Evolutionary conservation across 2,329 filamentous ascomycete genomes (phyloP).

Genomic region (Dactylellina sp.): DNA sequence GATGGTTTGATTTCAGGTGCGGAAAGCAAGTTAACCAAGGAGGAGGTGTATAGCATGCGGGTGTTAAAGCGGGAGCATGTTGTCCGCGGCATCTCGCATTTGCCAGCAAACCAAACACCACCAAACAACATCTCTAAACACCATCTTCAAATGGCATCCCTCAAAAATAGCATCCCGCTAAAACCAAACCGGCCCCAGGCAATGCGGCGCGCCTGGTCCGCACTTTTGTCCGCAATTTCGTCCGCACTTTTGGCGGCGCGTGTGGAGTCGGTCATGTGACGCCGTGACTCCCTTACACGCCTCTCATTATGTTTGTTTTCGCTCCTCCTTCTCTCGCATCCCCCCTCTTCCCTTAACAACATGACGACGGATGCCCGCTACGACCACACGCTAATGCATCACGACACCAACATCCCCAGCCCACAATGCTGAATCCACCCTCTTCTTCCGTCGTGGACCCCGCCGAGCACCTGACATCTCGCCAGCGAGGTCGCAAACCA

Average conservation of each 20-base stretch:
- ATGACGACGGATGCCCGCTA: background rate
- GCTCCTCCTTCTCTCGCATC: background rate
- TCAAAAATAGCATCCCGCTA: too few relatives aligned
- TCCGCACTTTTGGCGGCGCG: background rate
- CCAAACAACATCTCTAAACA: too few relatives aligned
- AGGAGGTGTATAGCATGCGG: too few relatives aligned
- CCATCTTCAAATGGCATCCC: too few relatives aligned
- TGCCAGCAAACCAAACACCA: too few relatives aligned
- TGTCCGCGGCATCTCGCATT: too few relatives aligned
- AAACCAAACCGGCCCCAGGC: too few relatives aligned
- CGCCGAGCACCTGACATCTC: constrained; percentile 14
- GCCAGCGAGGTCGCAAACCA: constrained; percentile 37
- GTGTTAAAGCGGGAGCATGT: too few relatives aligned
- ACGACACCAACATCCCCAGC: constrained; percentile 11
- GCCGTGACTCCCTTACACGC: constrained; percentile 34
- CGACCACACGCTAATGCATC: constrained; percentile 7
- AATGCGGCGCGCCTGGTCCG: background rate
- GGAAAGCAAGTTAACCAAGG: too few relatives aligned
- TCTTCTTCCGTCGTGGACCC: constrained; percentile 5
- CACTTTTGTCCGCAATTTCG: constrained; percentile 4
- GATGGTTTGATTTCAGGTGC: too few relatives aligned
- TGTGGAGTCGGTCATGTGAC: constrained; percentile 20
- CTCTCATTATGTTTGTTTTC: constrained; percentile 11
- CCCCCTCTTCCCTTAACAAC: too few relatives aligned
- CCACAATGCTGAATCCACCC: constrained; percentile 14